Conservation (phyloP, 2,329 filamentous ascomycete genomes). For the Ceratocystis ficicola region DNA sequence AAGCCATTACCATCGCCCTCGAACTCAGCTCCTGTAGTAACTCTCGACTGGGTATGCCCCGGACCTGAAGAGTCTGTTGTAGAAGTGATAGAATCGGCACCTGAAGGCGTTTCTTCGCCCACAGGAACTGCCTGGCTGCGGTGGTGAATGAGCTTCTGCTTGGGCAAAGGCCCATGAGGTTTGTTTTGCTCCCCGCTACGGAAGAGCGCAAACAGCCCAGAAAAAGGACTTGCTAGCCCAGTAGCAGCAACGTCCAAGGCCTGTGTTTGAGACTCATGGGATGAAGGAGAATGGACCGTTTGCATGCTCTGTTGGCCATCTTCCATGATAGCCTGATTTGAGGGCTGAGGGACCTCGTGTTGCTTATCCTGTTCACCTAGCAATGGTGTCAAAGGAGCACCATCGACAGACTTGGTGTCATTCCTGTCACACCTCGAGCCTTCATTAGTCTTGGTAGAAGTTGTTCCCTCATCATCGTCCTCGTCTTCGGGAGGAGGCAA, state of each 20-base stretch:
- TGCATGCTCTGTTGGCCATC: slow-evolving; percentile 49
- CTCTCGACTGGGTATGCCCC: slow-evolving; percentile 30
- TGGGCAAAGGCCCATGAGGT: slow-evolving; percentile 39
- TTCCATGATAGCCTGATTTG: slow-evolving; percentile 51
- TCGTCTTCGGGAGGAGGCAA: slow-evolving; percentile 33
- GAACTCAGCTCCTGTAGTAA: slow-evolving; percentile 41
- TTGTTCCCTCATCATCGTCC: slow-evolving; percentile 24
- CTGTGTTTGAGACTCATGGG: slow-evolving; percentile 24
- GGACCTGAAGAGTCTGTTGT: neutral
- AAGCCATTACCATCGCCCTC: slow-evolving; percentile 35
- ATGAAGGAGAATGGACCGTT: slow-evolving; percentile 30
- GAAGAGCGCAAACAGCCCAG: slow-evolving; percentile 63
- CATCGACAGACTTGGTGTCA: slow-evolving; percentile 28
- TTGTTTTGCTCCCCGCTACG: slow-evolving; percentile 44
- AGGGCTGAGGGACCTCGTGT: slow-evolving; percentile 57
- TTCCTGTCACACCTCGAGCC: neutral
- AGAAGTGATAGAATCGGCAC: neutral
- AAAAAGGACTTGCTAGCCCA: slow-evolving; percentile 37
- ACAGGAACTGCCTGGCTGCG: slow-evolving; percentile 61
- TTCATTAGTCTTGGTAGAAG: neutral
- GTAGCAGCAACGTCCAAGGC: slow-evolving; percentile 24
- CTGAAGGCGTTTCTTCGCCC: neutral
- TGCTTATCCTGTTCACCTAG: slow-evolving; percentile 30
- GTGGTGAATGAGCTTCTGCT: slow-evolving; percentile 59
- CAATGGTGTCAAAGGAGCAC: slow-evolving; percentile 29